Percentiles rank a stretch among this genome's conserved stretches.
Evolutionary conservation across 2,329 filamentous ascomycete genomes (phyloP).

Genomic region (Microsporum canis): DNA sequence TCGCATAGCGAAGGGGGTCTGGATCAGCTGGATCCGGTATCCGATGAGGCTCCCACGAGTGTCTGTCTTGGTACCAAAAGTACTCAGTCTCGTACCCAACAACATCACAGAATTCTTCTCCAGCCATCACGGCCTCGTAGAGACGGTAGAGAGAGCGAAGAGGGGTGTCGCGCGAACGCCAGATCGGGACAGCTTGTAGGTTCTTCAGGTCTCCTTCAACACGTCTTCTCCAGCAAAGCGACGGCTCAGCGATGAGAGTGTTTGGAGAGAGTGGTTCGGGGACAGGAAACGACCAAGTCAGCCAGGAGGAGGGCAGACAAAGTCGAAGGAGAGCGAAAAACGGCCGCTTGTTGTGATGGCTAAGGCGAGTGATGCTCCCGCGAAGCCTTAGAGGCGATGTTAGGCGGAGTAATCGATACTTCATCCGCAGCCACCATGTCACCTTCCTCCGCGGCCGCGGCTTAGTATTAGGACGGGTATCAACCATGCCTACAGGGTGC

Average conservation of each 20-base stretch:
- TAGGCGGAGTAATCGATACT: slow-evolving; percentile 5
- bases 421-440: slow-evolving; percentile 13
- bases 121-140: slow-evolving; percentile 15
- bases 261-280: neutral
- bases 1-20: slow-evolving; percentile 21
- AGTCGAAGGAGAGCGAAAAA: slow-evolving; percentile 14
- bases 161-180: slow-evolving; percentile 18
- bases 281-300: slow-evolving; percentile 12
- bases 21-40: slow-evolving; percentile 20
- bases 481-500: neutral
- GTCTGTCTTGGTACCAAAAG: slow-evolving; percentile 17
- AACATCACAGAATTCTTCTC: slow-evolving; percentile 6
- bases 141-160: slow-evolving; percentile 20
- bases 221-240: slow-evolving; percentile 9
- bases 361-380: slow-evolving; percentile 13
- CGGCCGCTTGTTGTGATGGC: slow-evolving; percentile 12
- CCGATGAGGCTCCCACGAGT: slow-evolving; percentile 15
- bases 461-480: neutral
- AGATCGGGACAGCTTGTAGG: slow-evolving; percentile 9
- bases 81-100: slow-evolving; percentile 18
- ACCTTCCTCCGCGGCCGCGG: slow-evolving; percentile 3
- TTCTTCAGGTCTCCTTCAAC: slow-evolving; percentile 9
- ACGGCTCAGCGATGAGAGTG: slow-evolving; percentile 6
- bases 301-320: slow-evolving; percentile 9
- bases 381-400: slow-evolving; percentile 12